A percentile compares a stretch with the other conserved stretches of the same genome.
phyloP scores from a whole-genome alignment of 306 rosid species.

The Pueraria montana region DNA sequence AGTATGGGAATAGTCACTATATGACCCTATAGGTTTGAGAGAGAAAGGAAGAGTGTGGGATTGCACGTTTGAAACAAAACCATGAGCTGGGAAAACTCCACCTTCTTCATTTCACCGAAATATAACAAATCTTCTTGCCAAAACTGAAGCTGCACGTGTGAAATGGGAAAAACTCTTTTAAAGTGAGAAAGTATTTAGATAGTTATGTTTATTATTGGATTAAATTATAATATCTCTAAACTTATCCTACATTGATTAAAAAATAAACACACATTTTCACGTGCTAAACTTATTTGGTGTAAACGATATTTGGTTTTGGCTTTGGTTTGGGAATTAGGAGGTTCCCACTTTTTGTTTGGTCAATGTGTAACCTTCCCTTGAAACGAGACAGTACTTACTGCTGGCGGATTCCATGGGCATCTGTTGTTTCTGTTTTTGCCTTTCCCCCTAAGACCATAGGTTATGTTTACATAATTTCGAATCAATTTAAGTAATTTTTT shows the following conservation, averaged over 20 bases:
- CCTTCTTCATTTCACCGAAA: neutral
- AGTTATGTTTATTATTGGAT: neutral
- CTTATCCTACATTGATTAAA: neutral
- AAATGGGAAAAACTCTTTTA: neutral
- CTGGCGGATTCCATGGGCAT: slow-evolving; percentile 17
- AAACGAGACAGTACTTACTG: neutral
- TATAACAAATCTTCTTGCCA: neutral
- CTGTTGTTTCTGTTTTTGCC: neutral
- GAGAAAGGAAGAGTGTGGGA: too few relatives aligned
- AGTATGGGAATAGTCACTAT: too few relatives aligned
- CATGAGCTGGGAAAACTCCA: neutral
- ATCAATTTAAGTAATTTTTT: neutral
- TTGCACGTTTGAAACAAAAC: neutral
- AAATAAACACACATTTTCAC: neutral
- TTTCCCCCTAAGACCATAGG: neutral
- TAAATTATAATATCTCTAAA: neutral
- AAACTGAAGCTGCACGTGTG: neutral
- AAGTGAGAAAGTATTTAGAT: neutral
- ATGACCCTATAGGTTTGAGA: too few relatives aligned
- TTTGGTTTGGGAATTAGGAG: neutral
- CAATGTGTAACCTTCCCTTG: neutral
- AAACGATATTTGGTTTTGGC: neutral
- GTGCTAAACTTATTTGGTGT: neutral
- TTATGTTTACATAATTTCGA: neutral
- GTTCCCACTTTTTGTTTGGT: neutral